Evolutionary conservation across 257 asterid genomes (phyloP).

Genomic region (Hygrophila difformis): DNA sequence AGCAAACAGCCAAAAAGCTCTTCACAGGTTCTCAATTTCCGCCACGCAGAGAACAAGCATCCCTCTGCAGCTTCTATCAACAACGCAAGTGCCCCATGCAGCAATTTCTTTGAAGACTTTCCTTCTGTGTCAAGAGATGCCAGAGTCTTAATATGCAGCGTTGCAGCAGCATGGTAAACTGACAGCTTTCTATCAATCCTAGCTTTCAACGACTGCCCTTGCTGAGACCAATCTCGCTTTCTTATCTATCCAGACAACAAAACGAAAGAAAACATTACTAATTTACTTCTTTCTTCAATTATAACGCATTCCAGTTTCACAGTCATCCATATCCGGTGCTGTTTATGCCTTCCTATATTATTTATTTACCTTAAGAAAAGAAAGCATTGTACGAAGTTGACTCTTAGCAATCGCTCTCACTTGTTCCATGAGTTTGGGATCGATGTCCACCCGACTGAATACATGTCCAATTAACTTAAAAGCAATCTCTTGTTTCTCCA

Average conservation of each 20-base stretch:
- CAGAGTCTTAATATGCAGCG: slow-evolving; percentile 65
- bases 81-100: slow-evolving; percentile 85
- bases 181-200: slow-evolving; percentile 75
- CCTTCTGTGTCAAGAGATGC: slow-evolving; percentile 74
- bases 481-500: slow-evolving; percentile 72
- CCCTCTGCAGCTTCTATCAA: slow-evolving; percentile 86
- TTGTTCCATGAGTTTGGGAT: slow-evolving; percentile 60
- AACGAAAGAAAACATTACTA: slow-evolving; percentile 16
- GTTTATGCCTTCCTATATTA: slow-evolving; percentile 1
- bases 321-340: slow-evolving; percentile 5
- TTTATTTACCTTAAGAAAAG: slow-evolving; percentile 68
- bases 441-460: slow-evolving; percentile 48
- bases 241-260: slow-evolving; percentile 52
- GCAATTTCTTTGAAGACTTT: slow-evolving; percentile 78
- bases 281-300: slow-evolving; percentile 3
- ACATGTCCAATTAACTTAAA: slow-evolving; percentile 59
- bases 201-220: slow-evolving; percentile 76
- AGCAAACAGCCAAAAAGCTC: slow-evolving; percentile 87
- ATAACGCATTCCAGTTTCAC: slow-evolving; percentile 11
- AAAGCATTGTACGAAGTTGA: slow-evolving; percentile 72
- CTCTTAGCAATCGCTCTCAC: slow-evolving; percentile 65
- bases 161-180: slow-evolving; percentile 80
- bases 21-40: slow-evolving; percentile 87
- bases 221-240: slow-evolving; percentile 92
- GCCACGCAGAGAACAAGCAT: slow-evolving; percentile 76